A percentile compares a stretch with the other conserved stretches of the same genome.
Conservation (phyloP, 2,329 filamentous ascomycete species). For the Aspergillus versicolor region DNA sequence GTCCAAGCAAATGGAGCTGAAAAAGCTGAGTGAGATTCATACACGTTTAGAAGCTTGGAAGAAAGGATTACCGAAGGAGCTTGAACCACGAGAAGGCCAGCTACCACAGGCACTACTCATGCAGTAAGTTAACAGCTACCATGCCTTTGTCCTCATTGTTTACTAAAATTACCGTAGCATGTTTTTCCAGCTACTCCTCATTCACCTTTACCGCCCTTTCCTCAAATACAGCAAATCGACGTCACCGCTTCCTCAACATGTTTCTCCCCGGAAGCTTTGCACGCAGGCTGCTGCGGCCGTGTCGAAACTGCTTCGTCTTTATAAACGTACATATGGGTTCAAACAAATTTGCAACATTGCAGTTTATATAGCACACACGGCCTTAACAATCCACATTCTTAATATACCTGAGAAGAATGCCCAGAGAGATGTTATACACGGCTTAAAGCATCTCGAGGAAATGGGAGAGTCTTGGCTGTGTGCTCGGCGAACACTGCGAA, state of each 20-base stretch:
- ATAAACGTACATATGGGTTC: slow-evolving; percentile 87
- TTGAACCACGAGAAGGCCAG: slow-evolving; percentile 86
- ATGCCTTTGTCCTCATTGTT: too few species aligned
- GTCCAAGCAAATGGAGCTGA: slow-evolving; percentile 80
- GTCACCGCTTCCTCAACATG: slow-evolving; percentile 80
- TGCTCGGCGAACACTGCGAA: slow-evolving; percentile 78
- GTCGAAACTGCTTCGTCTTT: slow-evolving; percentile 89
- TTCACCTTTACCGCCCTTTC: slow-evolving; percentile 93
- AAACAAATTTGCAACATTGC: slow-evolving; percentile 95
- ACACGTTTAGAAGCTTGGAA: slow-evolving; percentile 88
- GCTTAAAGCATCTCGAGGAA: slow-evolving; percentile 87
- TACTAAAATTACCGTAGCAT: slow-evolving; percentile 61
- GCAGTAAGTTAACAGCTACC: slow-evolving; percentile 66
- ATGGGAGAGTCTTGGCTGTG: slow-evolving; percentile 95
- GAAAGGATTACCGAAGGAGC: slow-evolving; percentile 75
- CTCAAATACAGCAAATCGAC: slow-evolving; percentile 80
- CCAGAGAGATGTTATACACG: slow-evolving; percentile 83
- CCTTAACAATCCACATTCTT: slow-evolving; percentile 90
- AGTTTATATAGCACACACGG: slow-evolving; percentile 92
- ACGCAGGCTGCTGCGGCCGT: slow-evolving; percentile 86
- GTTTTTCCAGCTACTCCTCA: slow-evolving; percentile 95
- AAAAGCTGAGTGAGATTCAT: slow-evolving; percentile 89
- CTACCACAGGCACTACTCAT: slow-evolving; percentile 77
- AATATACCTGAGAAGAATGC: slow-evolving; percentile 92
- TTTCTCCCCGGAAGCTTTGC: slow-evolving; percentile 87